Base-by-base conservation (phyloP, 352 stramenopile species). In the Pythium scleroteichum region DNA sequence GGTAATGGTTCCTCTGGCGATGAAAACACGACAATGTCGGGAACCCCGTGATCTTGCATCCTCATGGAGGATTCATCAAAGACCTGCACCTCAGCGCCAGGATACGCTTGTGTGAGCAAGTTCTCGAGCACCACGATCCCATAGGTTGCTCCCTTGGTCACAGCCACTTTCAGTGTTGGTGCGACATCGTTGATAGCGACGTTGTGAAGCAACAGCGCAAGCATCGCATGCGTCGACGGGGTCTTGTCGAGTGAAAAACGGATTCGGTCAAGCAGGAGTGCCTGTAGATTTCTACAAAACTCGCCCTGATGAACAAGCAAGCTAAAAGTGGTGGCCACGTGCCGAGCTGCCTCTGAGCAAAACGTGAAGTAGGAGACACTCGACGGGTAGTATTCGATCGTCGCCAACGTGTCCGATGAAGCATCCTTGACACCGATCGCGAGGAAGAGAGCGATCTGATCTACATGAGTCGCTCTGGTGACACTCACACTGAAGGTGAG, bases 21-120 rank as follows among this genome's bases (percentile, higher is more conserved):
- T 14, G 60, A 59, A 23, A 79, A 78, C 3, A 87, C 54, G 3
- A 76, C 62, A 2, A 87, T 66, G n/a, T 81, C 73, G 4, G 75
- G 64, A 9, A 42, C 26, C 4, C 44, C 62, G 13, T 72, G 63
- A 16, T 71, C 9, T 8, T 64, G 62, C 22, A 66, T 7, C 3
- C 32, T 7, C 7, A 51, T 19, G 1, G 59, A 12, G 9, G 19
- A 2, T 19, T 74, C 64, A 14, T 69, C 54, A 13, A 80, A 26
- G 0, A 85, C 51, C 1, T 75, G n/a, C 23, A 85, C 50, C 3
- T 73, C 61, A 0, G 62, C 26, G 0, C 62, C 32, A 1, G 46
- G 32, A 13, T 75, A 84, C 4, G 75, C 45, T 0, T 46, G 23
- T 0, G 57, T 24, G 4, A 86, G 67, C 3, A 85, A 20, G 16